Base-by-base conservation (phyloP, 371 early-diverging fungal genomes). In the Rhizomucor miehei region DNA sequence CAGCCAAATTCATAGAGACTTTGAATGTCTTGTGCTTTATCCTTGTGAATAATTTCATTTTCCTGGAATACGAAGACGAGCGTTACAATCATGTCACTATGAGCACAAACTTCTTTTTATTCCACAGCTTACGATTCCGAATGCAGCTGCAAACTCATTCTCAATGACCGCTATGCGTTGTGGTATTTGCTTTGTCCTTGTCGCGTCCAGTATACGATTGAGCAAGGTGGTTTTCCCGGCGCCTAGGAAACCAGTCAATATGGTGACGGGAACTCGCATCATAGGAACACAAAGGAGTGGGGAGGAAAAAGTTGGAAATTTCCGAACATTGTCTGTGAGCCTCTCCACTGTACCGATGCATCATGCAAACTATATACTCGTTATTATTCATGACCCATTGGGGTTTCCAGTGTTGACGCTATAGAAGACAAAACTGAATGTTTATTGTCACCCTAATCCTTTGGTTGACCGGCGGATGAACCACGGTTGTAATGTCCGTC, bases 61-160 rank as follows among this genome's bases (percentile, higher is more conserved):
- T 71, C 75, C 23, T 52, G 8, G 12, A 17, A 23, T 12, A 14
- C 21, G n/a, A n/a, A n/a, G n/a, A n/a, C n/a, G n/a, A n/a, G n/a
- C n/a, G n/a, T n/a, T n/a, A n/a, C n/a, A n/a, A n/a, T n/a, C n/a
- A n/a, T n/a, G 24, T 46, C 13, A 13, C 5, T 20, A 21, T 23
- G 37, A 5, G 25, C 4, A 6, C 35, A 49, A n/a, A 37, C 35
- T 9, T 16, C 24, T 5, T 13, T 5, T 46, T 46, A 6, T 5
- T 21, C 20, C 46, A 14, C 35, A n/a, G 38, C 58, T 23, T 49
- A 56, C 56, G 14, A 71, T 63, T 10, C 75, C 75, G 54, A 75
- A 69, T 6, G 70, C 66, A 13, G 70, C 73, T 11, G 65, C 73
- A 51, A 71, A 73, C 46, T 73, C 71, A 34, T 73, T 73, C 49